Percentiles rank a stretch among this genome's conserved stretches.
phyloP scores from a whole-genome alignment of 2,329 filamentous ascomycete genomes.

The Microdochium paspali region DNA sequence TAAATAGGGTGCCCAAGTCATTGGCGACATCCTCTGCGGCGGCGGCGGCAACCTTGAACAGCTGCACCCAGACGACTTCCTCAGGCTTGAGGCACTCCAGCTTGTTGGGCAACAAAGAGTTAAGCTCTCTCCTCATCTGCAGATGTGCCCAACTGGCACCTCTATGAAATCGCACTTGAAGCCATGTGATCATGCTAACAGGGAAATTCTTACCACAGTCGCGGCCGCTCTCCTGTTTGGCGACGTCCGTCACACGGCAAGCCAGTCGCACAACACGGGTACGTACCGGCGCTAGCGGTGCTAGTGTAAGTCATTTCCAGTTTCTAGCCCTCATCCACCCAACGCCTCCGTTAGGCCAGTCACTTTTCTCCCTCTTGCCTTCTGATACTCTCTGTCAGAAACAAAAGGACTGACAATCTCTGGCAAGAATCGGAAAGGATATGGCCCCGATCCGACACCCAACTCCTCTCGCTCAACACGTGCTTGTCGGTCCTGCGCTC shows the following conservation, averaged over 20 bases:
- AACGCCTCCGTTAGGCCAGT: no score
- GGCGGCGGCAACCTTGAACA: constrained; percentile 9
- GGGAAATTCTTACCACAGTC: no score
- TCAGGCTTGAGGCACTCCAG: constrained; percentile 3
- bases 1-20: constrained; percentile 6
- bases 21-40: constrained; percentile 11
- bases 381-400: no score
- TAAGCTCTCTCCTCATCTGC: background rate
- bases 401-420: no score
- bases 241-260: constrained; percentile 15
- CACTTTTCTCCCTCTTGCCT: no score
- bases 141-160: background rate
- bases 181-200: no score
- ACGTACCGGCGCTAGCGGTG: constrained; percentile 12
- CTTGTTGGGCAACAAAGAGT: constrained; percentile 6
- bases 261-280: constrained; percentile 17
- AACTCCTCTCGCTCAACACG: constrained; percentile 10
- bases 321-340: no score
- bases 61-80: constrained; percentile 8
- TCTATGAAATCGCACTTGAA: background rate
- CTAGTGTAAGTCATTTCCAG: constrained; percentile 6
- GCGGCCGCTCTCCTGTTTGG: constrained; percentile 15
- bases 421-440: no score
- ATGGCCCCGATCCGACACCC: constrained; percentile 10
- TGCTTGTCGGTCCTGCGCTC: constrained; percentile 11